Conservation (phyloP, 768 basidiomycete species). For the Epithele typhae region DNA sequence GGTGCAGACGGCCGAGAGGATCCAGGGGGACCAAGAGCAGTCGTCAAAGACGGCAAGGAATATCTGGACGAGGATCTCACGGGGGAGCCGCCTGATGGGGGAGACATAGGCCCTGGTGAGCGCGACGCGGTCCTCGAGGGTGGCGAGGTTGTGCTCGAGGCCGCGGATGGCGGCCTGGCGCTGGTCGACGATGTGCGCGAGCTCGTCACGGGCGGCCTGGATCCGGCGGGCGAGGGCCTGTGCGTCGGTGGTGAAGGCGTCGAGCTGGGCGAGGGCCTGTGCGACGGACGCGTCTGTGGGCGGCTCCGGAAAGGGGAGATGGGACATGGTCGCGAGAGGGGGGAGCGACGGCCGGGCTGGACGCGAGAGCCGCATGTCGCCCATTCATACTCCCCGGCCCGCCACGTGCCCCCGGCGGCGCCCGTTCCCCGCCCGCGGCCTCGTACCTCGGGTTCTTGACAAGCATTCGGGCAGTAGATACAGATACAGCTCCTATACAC, state of each 20-base stretch:
- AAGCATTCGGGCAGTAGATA: too few relatives aligned
- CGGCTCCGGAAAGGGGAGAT: slow-evolving; percentile 44
- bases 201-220: slow-evolving; percentile 45
- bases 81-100: slow-evolving; percentile 66
- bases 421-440: too few relatives aligned
- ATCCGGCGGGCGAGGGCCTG: slow-evolving; percentile 44
- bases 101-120: slow-evolving; percentile 63
- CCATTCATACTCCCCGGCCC: background rate
- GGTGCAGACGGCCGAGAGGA: slow-evolving; percentile 62
- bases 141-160: slow-evolving; percentile 44
- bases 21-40: slow-evolving; percentile 73
- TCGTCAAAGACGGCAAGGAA: slow-evolving; percentile 68
- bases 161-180: slow-evolving; percentile 49
- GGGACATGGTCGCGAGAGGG: slow-evolving; percentile 21
- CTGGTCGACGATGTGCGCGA: slow-evolving; percentile 56
- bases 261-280: slow-evolving; percentile 47
- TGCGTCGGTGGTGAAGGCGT: slow-evolving; percentile 21
- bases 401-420: background rate
- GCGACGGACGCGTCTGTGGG: slow-evolving; percentile 52
- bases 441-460: background rate
- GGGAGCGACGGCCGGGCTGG: background rate
- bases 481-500: background rate
- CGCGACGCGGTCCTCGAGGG: slow-evolving; percentile 44
- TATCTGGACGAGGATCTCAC: slow-evolving; percentile 69
- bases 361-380: slow-evolving; percentile 6